Conservation (phyloP, 805 yeast genomes). For the Ogataea chonburiensis region DNA sequence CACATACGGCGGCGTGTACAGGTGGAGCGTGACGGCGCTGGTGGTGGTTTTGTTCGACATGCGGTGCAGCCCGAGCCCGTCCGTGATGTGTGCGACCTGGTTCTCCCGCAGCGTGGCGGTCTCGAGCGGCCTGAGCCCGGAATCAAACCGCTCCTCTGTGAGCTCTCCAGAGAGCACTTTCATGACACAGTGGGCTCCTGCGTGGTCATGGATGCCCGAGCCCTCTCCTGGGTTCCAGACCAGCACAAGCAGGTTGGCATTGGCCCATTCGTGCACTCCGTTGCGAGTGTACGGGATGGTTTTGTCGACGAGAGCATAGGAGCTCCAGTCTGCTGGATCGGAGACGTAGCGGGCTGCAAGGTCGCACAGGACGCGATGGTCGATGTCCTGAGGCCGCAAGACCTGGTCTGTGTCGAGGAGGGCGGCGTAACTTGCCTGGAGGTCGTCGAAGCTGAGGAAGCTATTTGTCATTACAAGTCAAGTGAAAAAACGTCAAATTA, state of each 20-base stretch:
- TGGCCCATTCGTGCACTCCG: conserved; percentile 70
- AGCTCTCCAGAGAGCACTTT: conserved; percentile 61
- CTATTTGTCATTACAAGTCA: conserved; percentile 8
- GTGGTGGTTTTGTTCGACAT: conserved; percentile 50
- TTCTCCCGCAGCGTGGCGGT: conserved; percentile 34
- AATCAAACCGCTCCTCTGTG: conserved; percentile 57
- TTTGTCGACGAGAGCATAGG: conserved; percentile 54
- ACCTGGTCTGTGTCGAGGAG: conserved; percentile 4
- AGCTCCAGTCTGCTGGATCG: conserved; percentile 53
- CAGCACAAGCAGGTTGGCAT: conserved; percentile 63
- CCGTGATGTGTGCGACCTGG: conserved; percentile 64
- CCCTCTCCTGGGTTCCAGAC: conserved; percentile 71
- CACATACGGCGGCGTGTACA: conserved; percentile 78
- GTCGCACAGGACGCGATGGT: conserved; percentile 44
- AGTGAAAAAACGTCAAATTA: no score
- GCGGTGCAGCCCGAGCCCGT: conserved; percentile 63
- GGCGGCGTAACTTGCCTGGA: conserved; percentile 1
- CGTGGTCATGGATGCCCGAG: conserved; percentile 71
- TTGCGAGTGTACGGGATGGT: conserved; percentile 58
- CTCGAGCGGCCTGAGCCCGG: conserved; percentile 30
- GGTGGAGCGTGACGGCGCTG: conserved; percentile 61
- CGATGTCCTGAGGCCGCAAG: conserved; percentile 44
- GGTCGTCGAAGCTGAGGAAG: conserved; percentile 2
- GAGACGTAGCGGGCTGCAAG: conserved; percentile 50
- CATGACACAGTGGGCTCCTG: conserved; percentile 75